Evolutionary conservation across 2,329 filamentous ascomycete species (phyloP), one percentile per base, ranked within the genome.

Genomic region (Lanzia echinophila): DNA sequence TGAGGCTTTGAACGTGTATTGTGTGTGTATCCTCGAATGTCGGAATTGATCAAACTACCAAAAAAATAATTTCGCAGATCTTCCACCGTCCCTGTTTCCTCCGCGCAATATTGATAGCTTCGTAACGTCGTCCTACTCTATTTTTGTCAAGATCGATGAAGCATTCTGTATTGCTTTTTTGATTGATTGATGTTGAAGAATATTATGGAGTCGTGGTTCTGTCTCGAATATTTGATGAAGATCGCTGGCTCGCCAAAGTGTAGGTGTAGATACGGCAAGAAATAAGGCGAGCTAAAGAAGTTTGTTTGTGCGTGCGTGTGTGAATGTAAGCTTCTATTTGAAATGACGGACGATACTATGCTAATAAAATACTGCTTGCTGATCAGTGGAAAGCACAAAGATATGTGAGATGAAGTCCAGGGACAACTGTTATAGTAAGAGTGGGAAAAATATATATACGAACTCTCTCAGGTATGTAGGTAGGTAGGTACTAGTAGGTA

Each of bases 221-320:
- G 24, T 19, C 22, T 44, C 11, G 41, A 44, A 28, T 15, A 24
- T 44, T 44, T 20, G 36, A 48, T 36, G 36, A 34, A 41, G 50
- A 53, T 53, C 36, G 45, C 38, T 20, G 20, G 19, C 17, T 48
- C 34, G 44, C 50, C 36, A 48, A 42, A 24, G 22, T 44, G 22
- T 15, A 20, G 15, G 19, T 15, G 22, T 44, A 24, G 13, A 15
- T 15, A 12, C 22, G 41, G 19, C 22, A 44, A 44, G 20, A 15
- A 28, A 13, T 36, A 44, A 15, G n/a, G 17, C 38, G 17, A 19
- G 38, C n/a, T 19, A 41, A 20, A 41, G 8, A 28, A 28, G 8
- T 4, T 4, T 28, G n/a, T n/a, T n/a, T n/a, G n/a, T n/a, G n/a
- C n/a, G n/a, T n/a, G n/a, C 24, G 24, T 28, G 24, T 4, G 24